Conservation (phyloP, 176 grass and related monocot species). For the Aegilops tauschii region DNA sequence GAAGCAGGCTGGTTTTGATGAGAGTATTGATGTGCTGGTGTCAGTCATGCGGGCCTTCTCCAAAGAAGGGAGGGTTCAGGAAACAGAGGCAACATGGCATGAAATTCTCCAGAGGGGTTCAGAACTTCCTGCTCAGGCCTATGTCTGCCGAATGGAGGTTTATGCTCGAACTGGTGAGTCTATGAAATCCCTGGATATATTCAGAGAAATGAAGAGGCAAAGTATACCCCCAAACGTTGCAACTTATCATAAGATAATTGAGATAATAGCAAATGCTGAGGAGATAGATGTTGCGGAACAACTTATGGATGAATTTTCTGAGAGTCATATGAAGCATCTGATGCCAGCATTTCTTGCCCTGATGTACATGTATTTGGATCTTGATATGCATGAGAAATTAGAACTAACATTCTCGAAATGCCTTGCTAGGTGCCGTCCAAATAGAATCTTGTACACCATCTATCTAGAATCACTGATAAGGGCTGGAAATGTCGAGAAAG, state of each 20-base stretch:
- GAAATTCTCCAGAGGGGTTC: conserved; percentile 56
- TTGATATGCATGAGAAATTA: conserved; percentile 82
- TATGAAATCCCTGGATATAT: conserved; percentile 88
- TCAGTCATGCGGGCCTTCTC: conserved; percentile 88
- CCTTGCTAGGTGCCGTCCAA: conserved; percentile 62
- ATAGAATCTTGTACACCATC: conserved; percentile 70
- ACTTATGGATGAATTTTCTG: conserved; percentile 72
- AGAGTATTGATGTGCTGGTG: conserved; percentile 75
- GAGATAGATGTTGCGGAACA: conserved; percentile 60
- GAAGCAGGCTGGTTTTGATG: conserved; percentile 54
- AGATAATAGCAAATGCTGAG: conserved; percentile 62
- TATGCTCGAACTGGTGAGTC: conserved; percentile 54
- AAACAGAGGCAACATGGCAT: conserved; percentile 79
- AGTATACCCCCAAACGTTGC: conserved; percentile 58
- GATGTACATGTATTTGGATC: conserved; percentile 80
- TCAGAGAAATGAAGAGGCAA: conserved; percentile 74
- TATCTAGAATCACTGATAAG: conserved; percentile 82
- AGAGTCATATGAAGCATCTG: conserved; percentile 75
- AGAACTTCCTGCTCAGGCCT: conserved; percentile 66
- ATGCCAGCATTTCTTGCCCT: conserved; percentile 85
- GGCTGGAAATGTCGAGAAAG: conserved; percentile 55
- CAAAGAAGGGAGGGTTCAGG: conserved; percentile 78
- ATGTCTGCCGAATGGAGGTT: conserved; percentile 89
- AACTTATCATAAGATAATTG: conserved; percentile 94
- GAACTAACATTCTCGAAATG: conserved; percentile 68